Evolutionary conservation across 345 rosid genomes (phyloP).

Genomic region (Rhodamnia rubescens): DNA sequence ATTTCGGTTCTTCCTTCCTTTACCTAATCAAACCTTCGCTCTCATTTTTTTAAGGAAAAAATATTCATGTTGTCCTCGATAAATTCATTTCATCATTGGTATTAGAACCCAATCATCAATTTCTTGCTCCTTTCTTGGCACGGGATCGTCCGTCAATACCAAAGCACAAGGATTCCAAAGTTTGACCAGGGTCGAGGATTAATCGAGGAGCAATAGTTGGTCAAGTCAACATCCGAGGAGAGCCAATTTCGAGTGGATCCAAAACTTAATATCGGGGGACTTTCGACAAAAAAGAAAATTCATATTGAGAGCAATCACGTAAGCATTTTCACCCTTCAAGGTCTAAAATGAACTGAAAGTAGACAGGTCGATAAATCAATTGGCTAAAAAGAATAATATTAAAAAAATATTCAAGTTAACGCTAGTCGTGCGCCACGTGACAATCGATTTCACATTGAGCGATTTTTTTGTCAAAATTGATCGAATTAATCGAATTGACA

Average conservation of each 20-base stretch:
- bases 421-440: no score
- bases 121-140: background rate
- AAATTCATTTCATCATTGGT: background rate
- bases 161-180: no score
- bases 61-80: background rate
- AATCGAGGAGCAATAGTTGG: no score
- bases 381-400: background rate
- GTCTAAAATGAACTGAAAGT: background rate
- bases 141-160: no score
- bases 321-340: background rate
- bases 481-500: no score
- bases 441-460: no score
- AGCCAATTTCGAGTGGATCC: background rate
- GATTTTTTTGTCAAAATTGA: no score
- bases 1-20: background rate
- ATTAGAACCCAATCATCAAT: background rate
- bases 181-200: no score
- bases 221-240: no score
- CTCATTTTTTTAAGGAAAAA: background rate
- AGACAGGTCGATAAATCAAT: background rate
- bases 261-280: fast-evolving
- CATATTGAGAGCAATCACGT: background rate
- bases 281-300: no score
- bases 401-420: no score
- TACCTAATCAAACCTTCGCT: background rate